Evolutionary conservation across 805 yeast species (phyloP).

Genomic region (Wickerhamiella vanderwaltii): DNA sequence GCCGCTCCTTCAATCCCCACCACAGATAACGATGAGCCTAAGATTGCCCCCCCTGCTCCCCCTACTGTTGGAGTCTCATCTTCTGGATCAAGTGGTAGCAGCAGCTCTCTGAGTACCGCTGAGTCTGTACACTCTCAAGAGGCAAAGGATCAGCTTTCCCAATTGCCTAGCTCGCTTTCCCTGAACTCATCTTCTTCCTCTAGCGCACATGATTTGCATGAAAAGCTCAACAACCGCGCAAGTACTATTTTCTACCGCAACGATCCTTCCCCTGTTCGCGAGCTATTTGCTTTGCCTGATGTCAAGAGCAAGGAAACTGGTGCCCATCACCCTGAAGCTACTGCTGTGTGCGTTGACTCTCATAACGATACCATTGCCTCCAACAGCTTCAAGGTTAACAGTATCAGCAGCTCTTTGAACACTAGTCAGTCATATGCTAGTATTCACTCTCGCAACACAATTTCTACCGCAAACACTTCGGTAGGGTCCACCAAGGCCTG

Average conservation of each 20-base stretch:
- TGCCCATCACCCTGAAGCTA: background rate
- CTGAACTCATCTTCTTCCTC: no score
- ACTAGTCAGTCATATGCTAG: conserved; percentile 5
- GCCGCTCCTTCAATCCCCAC: background rate
- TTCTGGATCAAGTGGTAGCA: no score
- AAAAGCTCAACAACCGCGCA: conserved; percentile 6
- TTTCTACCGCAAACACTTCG: conserved; percentile 13
- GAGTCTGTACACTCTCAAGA: no score
- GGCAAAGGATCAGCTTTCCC: no score
- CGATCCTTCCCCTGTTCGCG: background rate
- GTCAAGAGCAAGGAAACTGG: background rate
- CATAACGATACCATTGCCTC: conserved; percentile 12
- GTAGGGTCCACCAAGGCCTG: conserved; percentile 14
- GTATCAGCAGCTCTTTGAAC: conserved; percentile 3
- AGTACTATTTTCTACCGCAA: conserved; percentile 8
- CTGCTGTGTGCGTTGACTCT: conserved; percentile 11
- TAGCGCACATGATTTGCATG: conserved; percentile 2
- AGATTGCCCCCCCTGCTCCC: conserved; percentile 1
- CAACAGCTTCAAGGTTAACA: background rate
- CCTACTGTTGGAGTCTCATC: background rate
- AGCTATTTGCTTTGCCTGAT: background rate
- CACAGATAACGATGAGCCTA: background rate
- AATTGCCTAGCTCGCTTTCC: no score
- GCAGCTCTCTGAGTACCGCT: no score
- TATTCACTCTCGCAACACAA: conserved; percentile 7